phyloP scores from a whole-genome alignment of 352 stramenopile species.

The Detonula confervacea region DNA sequence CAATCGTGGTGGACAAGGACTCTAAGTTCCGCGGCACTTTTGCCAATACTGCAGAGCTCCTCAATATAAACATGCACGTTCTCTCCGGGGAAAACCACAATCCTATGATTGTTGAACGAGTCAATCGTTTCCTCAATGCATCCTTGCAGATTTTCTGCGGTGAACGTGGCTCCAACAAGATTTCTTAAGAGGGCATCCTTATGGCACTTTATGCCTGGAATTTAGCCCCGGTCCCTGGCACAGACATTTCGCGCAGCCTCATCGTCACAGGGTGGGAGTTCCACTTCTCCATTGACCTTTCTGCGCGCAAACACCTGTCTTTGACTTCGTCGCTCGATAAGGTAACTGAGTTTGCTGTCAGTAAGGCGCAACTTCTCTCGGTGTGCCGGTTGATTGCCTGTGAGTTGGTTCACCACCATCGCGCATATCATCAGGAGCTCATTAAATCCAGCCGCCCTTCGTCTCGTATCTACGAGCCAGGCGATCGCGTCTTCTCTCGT shows the following conservation, averaged over 20 bases:
- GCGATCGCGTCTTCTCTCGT: not conserved
- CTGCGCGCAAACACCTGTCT: constrained; percentile 6
- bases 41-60: not conserved
- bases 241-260: constrained; percentile 20
- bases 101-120: not conserved
- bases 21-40: not conserved
- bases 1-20: constrained; percentile 16
- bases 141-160: constrained; percentile 5
- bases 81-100: constrained; percentile 14
- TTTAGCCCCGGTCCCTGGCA: not conserved
- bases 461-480: not conserved
- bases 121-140: constrained; percentile 20
- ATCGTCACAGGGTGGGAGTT: constrained; percentile 21
- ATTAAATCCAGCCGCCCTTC: not conserved
- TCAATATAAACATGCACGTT: constrained; percentile 8
- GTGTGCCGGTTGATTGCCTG: not conserved
- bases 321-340: constrained; percentile 1
- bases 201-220: constrained; percentile 6
- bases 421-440: constrained; percentile 4
- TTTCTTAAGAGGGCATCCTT: not conserved
- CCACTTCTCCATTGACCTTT: constrained; percentile 32
- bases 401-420: constrained; percentile 7
- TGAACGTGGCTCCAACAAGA: not conserved
- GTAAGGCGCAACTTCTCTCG: not conserved
- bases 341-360: not conserved